Conservation (phyloP, 2,329 filamentous ascomycete genomes). For the Microsporum audouinii region DNA sequence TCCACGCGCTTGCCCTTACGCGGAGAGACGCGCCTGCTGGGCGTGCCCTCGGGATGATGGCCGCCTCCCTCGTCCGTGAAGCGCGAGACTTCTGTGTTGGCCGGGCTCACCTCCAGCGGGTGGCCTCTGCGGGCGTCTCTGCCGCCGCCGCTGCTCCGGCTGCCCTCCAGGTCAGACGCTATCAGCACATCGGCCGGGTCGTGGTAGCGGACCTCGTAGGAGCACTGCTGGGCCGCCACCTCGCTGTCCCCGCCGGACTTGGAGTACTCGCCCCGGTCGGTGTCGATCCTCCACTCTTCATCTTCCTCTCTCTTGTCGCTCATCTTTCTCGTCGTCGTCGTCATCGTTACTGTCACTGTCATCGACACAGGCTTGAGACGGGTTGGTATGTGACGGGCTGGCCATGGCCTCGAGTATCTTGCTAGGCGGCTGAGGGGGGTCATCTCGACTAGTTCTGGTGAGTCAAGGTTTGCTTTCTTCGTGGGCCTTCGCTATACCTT, state of each 20-base stretch:
- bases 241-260: conserved; percentile 55
- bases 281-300: conserved; percentile 41
- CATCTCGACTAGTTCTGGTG: no score
- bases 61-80: conserved; percentile 38
- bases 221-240: conserved; percentile 47
- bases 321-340: background rate
- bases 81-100: conserved; percentile 47
- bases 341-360: background rate
- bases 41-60: conserved; percentile 30
- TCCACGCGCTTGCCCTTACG: conserved; percentile 25
- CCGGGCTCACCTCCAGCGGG: conserved; percentile 49
- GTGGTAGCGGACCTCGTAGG: conserved; percentile 59
- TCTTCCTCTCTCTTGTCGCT: conserved; percentile 13
- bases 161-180: conserved; percentile 27
- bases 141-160: conserved; percentile 32
- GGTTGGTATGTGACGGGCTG: no score
- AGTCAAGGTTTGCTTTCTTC: no score
- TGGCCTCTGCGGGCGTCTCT: conserved; percentile 19
- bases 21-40: conserved; percentile 29
- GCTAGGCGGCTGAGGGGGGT: no score
- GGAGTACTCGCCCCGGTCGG: conserved; percentile 54
- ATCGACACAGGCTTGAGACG: no score
- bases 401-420: no score
- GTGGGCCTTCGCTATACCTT: no score
- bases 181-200: conserved; percentile 48